phyloP scores from a whole-genome alignment of 2,329 filamentous ascomycete species.

The Periconia sp. region DNA sequence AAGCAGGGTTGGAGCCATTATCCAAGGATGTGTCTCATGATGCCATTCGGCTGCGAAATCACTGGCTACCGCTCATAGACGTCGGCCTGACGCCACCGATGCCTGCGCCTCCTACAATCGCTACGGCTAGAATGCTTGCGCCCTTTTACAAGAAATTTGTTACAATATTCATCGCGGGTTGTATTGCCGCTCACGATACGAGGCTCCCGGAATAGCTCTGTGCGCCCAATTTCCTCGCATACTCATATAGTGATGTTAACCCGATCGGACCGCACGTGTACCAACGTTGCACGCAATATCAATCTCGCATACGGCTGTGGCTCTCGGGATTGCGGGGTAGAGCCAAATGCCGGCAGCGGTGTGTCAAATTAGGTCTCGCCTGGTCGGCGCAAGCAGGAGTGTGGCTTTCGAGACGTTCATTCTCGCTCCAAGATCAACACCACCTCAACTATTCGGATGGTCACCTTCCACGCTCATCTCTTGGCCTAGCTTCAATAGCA shows the following conservation, averaged over 20 bases:
- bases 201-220: background rate
- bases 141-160: background rate
- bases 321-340: conserved; percentile 19
- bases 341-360: conserved; percentile 9
- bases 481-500: no score
- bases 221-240: conserved; percentile 5
- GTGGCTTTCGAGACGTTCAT: no score
- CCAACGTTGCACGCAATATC: conserved; percentile 12
- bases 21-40: no score
- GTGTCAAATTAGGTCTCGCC: background rate
- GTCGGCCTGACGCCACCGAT: conserved; percentile 7
- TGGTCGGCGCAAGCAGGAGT: no score
- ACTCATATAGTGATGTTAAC: conserved; percentile 1
- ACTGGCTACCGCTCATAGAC: no score
- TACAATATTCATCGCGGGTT: background rate
- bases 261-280: conserved; percentile 16
- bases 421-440: no score
- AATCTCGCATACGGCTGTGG: conserved; percentile 17
- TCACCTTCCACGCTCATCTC: no score
- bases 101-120: background rate
- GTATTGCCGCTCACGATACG: conserved; percentile 5
- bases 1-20: no score
- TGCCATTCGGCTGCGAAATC: no score
- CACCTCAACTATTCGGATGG: no score
- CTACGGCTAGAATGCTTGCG: background rate